These are phyloP conservation scores for Viridothelium virens DNA, from an alignment of 495 filamentous ascomycete species.

Conservation along the genomic window DNA sequence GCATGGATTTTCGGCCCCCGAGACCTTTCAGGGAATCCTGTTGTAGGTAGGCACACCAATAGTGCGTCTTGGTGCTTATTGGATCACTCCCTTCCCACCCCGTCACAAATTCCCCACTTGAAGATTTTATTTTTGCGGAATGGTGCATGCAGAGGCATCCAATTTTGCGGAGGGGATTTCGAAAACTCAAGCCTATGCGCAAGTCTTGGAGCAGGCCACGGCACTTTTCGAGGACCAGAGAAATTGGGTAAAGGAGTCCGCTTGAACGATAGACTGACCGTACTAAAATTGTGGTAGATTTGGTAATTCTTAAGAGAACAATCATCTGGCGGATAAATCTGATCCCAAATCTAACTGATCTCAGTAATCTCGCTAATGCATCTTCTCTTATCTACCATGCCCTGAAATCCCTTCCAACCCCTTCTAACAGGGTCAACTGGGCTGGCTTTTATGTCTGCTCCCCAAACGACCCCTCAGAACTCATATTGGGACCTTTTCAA, in stretches of 20 bases:
- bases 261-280: slow-evolving; percentile 1
- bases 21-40: background rate
- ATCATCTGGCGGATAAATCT: background rate
- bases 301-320: slow-evolving; percentile 40
- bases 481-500: slow-evolving; percentile 82
- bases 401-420: slow-evolving; percentile 67
- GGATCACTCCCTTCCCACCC: too few relatives aligned
- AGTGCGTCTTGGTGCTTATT: background rate
- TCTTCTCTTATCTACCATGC: slow-evolving; percentile 83
- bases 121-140: background rate
- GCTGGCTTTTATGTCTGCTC: slow-evolving; percentile 83
- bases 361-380: slow-evolving; percentile 76
- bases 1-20: slow-evolving; percentile 1
- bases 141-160: slow-evolving; percentile 86
- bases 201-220: slow-evolving; percentile 62
- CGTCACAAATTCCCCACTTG: background rate
- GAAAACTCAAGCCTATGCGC: slow-evolving; percentile 69
- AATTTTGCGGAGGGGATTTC: slow-evolving; percentile 57
- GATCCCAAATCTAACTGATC: slow-evolving; percentile 8
- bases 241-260: slow-evolving; percentile 61
- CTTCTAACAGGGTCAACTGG: slow-evolving; percentile 75
- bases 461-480: slow-evolving; percentile 34
- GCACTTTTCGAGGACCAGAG: slow-evolving; percentile 69
- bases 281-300: slow-evolving; percentile 38
- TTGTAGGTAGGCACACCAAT: background rate